Percentiles rank a stretch among this genome's conserved stretches.
Conservation (phyloP, 2,329 filamentous ascomycete genomes). For the Blumeria hordei region DNA sequence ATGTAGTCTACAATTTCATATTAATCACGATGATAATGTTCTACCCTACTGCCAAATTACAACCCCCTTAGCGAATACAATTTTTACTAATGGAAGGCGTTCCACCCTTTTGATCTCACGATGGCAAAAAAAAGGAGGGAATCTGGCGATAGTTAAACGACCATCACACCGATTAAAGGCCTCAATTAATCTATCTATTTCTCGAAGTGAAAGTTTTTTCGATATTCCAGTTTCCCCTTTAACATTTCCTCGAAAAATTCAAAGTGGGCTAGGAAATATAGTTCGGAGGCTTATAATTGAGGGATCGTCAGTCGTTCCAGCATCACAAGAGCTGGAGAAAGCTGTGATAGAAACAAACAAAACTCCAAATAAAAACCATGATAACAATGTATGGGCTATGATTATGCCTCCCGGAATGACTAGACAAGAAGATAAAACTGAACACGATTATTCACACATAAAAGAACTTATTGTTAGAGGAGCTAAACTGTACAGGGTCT, state of each 20-base stretch:
- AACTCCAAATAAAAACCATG: constrained; percentile 12
- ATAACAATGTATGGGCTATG: constrained; percentile 50
- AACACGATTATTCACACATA: constrained; percentile 3
- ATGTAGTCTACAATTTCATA: constrained; percentile 8
- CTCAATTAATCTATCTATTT: neutral
- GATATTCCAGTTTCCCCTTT: constrained; percentile 32
- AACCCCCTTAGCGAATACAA: constrained; percentile 51
- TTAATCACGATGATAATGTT: neutral
- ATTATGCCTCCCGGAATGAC: constrained; percentile 24
- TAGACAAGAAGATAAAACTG: neutral
- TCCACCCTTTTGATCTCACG: constrained; percentile 29
- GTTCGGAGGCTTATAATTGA: constrained; percentile 33
- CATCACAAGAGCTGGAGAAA: constrained; percentile 46
- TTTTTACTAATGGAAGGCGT: constrained; percentile 44
- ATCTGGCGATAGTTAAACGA: neutral
- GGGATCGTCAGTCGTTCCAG: constrained; percentile 24
- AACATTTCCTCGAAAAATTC: constrained; percentile 35
- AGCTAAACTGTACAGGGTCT: constrained; percentile 12
- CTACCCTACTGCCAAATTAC: constrained; percentile 9
- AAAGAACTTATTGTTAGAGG: constrained; percentile 8
- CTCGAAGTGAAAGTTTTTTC: neutral
- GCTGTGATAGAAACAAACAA: constrained; percentile 33
- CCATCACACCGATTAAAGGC: neutral
- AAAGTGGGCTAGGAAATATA: constrained; percentile 54
- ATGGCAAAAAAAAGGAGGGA: constrained; percentile 14